Percentiles rank a stretch among this genome's conserved stretches.
These are phyloP conservation scores for Trifolium dubium DNA, from an alignment of 306 rosid species.

Conservation along the genomic window DNA sequence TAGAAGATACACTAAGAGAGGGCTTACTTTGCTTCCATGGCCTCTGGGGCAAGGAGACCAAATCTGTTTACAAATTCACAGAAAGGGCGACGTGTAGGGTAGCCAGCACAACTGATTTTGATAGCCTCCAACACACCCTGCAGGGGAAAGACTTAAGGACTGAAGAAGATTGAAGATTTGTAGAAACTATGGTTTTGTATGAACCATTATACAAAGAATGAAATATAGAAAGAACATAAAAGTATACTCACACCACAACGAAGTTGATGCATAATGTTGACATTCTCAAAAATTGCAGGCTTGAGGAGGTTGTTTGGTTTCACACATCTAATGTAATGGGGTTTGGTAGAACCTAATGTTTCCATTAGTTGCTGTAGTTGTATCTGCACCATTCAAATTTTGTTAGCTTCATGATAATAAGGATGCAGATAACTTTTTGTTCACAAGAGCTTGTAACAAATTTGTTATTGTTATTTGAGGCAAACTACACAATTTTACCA, in stretches of 20 bases:
- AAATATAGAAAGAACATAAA: constrained; percentile 38
- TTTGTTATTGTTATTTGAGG: constrained; percentile 24
- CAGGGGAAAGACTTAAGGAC: constrained; percentile 37
- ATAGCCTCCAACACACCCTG: constrained; percentile 99
- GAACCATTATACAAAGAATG: constrained; percentile 40
- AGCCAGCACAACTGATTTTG: constrained; percentile 98
- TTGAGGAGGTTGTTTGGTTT: constrained; percentile 96
- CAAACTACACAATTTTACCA: constrained; percentile 14
- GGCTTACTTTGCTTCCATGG: constrained; percentile 74
- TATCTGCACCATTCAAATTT: constrained; percentile 68
- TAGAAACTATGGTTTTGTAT: constrained; percentile 30
- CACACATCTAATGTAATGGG: constrained; percentile 97
- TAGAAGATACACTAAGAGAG: constrained; percentile 39
- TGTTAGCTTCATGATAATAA: constrained; percentile 51
- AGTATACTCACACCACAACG: constrained; percentile 96
- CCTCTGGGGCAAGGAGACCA: constrained; percentile 85
- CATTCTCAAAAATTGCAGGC: constrained; percentile 94
- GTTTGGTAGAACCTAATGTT: constrained; percentile 89
- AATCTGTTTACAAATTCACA: constrained; percentile 87
- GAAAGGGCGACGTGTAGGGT: constrained; percentile 92
- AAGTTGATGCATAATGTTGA: constrained; percentile 96
- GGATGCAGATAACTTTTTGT: constrained; percentile 39
- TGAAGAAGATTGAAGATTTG: constrained; percentile 25
- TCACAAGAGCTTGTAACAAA: constrained; percentile 37
- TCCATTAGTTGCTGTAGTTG: constrained; percentile 95